Conservation (phyloP, 164 flowering plant species). For the Kingdonia uniflora region DNA sequence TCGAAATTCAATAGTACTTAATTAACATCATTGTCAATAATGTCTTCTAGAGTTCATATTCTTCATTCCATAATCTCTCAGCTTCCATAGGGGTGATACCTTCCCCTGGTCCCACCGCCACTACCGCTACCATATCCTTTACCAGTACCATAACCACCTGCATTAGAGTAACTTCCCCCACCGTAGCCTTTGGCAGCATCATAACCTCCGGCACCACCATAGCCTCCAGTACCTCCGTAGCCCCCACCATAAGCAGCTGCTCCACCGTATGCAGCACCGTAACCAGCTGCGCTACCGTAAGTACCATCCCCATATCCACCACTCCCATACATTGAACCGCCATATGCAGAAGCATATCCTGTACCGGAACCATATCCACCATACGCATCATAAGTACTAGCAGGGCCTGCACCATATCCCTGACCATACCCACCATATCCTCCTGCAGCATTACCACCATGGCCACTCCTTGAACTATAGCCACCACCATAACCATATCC, state of each 20-base stretch:
- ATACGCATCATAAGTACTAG: constrained; percentile 6
- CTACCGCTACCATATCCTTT: constrained; percentile 3
- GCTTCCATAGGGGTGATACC: constrained; percentile 41
- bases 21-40: too few species aligned
- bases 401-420: constrained; percentile 26
- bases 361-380: constrained; percentile 2
- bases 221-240: not conserved
- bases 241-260: constrained; percentile 1
- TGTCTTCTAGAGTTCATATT: too few species aligned
- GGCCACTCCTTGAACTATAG: constrained; percentile 3
- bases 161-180: not conserved
- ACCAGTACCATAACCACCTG: not conserved
- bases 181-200: constrained; percentile 1
- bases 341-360: constrained; percentile 22
- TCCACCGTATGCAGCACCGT: constrained; percentile 12
- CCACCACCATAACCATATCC: constrained; percentile 2
- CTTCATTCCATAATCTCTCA: not conserved
- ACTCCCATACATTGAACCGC: constrained; percentile 38
- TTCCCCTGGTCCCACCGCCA: constrained; percentile 11
- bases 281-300: constrained; percentile 26
- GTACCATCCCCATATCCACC: constrained; percentile 25
- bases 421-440: constrained; percentile 23
- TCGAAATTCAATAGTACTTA: too few species aligned
- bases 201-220: constrained; percentile 4
- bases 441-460: constrained; percentile 7